Percentiles rank a stretch among this genome's conserved stretches.
phyloP scores from a whole-genome alignment of 148 eudicot species.

The Amaranthus hypochondriacus region DNA sequence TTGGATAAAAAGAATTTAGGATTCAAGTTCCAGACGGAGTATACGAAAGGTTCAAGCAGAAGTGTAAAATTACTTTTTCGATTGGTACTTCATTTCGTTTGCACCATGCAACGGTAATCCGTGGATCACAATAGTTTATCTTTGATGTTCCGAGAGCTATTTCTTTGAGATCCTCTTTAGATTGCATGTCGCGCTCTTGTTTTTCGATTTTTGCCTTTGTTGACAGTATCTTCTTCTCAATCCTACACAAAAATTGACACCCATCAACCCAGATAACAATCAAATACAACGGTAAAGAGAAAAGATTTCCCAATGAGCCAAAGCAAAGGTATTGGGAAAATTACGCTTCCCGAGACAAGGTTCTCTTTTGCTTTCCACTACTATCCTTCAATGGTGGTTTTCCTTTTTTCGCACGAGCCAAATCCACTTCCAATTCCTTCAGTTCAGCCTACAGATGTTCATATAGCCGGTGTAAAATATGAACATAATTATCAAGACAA shows the following conservation, averaged over 20 bases:
- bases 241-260: constrained; percentile 35
- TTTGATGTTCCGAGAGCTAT: constrained; percentile 98
- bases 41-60: neutral
- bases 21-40: neutral
- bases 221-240: constrained; percentile 74
- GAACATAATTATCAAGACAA: too few species aligned
- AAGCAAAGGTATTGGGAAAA: constrained; percentile 8
- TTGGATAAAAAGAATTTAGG: neutral
- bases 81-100: constrained; percentile 95
- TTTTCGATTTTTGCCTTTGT: constrained; percentile 69
- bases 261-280: constrained; percentile 21
- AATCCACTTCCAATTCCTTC: constrained; percentile 62
- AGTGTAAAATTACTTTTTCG: constrained; percentile 59
- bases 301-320: neutral
- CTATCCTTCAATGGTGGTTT: constrained; percentile 67
- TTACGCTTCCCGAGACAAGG: constrained; percentile 81
- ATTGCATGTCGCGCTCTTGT: constrained; percentile 66
- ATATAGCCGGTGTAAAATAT: constrained; percentile 8
- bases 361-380: constrained; percentile 77
- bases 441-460: constrained; percentile 42
- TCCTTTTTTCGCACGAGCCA: constrained; percentile 84
- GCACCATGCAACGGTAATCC: constrained; percentile 99
- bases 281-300: neutral
- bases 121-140: constrained; percentile 92
- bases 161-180: constrained; percentile 90